Evolutionary conservation across 352 stramenopile genomes (phyloP).

Genomic region (Globisporangium canariense): DNA sequence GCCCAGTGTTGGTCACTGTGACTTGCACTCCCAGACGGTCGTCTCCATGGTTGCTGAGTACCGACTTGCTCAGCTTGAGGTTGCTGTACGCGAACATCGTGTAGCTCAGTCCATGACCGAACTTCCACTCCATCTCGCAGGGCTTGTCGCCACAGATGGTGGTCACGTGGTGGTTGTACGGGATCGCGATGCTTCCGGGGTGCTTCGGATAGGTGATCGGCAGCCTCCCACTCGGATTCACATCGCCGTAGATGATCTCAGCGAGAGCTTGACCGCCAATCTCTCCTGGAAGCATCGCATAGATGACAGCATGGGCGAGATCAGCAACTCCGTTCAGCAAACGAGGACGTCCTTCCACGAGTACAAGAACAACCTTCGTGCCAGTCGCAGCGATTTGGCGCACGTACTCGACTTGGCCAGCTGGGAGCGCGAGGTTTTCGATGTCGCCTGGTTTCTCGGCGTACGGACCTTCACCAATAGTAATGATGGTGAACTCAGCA

Average conservation of each 20-base stretch:
- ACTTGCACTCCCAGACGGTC: conserved; percentile 33
- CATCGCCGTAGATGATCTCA: conserved; percentile 74
- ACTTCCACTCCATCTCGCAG: conserved; percentile 67
- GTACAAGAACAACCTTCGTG: conserved; percentile 80
- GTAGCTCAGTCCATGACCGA: conserved; percentile 67
- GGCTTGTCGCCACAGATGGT: conserved; percentile 41
- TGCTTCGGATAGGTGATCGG: conserved; percentile 83
- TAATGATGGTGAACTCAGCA: conserved; percentile 67
- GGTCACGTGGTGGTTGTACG: conserved; percentile 73
- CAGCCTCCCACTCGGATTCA: conserved; percentile 80
- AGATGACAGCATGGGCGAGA: conserved; percentile 65
- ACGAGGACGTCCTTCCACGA: conserved; percentile 76
- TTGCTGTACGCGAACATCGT: conserved; percentile 57
- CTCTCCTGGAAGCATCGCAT: conserved; percentile 77
- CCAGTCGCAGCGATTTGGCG: conserved; percentile 50
- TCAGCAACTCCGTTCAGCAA: conserved; percentile 58
- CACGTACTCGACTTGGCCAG: conserved; percentile 74
- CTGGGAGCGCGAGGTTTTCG: conserved; percentile 58
- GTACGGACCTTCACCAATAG: conserved; percentile 76
- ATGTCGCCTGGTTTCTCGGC: conserved; percentile 88
- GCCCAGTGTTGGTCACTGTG: conserved; percentile 70
- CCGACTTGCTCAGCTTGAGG: conserved; percentile 36
- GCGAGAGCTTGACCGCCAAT: conserved; percentile 76
- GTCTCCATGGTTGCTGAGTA: conserved; percentile 15
- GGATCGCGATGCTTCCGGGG: conserved; percentile 56